phyloP scores from a whole-genome alignment of 345 rosid genomes.

The Pelargonium nanum region DNA sequence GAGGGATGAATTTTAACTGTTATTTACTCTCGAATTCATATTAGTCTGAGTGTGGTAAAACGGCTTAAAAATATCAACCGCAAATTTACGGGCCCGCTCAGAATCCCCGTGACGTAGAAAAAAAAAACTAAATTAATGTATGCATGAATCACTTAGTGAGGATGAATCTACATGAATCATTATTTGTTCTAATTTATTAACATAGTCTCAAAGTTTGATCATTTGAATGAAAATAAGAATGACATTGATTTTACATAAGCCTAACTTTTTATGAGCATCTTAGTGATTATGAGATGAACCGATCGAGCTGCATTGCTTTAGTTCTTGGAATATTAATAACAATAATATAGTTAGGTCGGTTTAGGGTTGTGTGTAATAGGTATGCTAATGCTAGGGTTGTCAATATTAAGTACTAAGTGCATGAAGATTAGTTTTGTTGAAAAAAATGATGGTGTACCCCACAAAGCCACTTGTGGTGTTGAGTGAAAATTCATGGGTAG shows the following conservation, averaged over 20 bases:
- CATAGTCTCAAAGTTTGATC: too few relatives aligned
- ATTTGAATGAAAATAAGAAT: not conserved
- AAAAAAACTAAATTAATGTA: too few relatives aligned
- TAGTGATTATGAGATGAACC: not conserved
- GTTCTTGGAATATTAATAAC: not conserved
- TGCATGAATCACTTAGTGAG: too few relatives aligned
- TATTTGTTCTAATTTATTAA: too few relatives aligned
- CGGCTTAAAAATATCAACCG: too few relatives aligned
- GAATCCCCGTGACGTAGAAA: too few relatives aligned
- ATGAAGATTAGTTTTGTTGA: too few relatives aligned
- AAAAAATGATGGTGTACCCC: slow-evolving; percentile 16
- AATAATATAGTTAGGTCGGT: not conserved
- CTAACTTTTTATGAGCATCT: not conserved
- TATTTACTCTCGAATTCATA: too few relatives aligned
- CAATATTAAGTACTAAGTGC: not conserved
- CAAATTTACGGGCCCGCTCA: too few relatives aligned
- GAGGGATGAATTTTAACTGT: too few relatives aligned
- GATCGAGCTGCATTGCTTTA: not conserved
- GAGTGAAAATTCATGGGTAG: slow-evolving; percentile 17
- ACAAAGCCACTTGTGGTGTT: slow-evolving; percentile 18
- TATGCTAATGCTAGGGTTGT: not conserved
- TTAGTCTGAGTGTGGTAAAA: too few relatives aligned
- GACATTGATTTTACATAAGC: not conserved
- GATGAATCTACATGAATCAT: too few relatives aligned
- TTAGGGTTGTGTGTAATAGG: not conserved